A percentile compares a stretch with the other conserved stretches of the same genome.
phyloP scores from a whole-genome alignment of 1,284 basidiomycete genomes.

The Trametes sp. region DNA sequence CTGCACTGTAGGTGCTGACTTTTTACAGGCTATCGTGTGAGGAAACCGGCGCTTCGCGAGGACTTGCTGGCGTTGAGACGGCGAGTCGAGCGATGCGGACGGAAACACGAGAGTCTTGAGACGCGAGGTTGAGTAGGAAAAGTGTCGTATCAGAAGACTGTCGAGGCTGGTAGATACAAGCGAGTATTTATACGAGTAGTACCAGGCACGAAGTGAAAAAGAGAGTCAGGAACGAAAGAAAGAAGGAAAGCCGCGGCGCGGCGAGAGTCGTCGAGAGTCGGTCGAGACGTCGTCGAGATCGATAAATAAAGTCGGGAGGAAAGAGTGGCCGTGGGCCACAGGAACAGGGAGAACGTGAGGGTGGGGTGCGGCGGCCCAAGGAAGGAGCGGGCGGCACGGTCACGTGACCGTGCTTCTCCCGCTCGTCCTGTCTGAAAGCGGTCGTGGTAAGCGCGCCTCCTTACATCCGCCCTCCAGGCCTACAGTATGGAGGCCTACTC shows the following conservation, averaged over 20 bases:
- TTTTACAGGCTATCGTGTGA: no score
- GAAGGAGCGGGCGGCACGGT: background rate
- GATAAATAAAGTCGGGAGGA: no score
- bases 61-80: background rate
- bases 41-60: background rate
- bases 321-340: no score
- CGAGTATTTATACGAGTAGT: background rate
- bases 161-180: background rate
- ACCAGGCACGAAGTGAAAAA: background rate
- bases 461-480: slow-evolving; percentile 19
- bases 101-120: background rate
- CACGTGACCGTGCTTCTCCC: slow-evolving; percentile 8
- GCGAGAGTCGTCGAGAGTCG: no score
- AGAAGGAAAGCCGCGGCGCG: no score
- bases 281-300: background rate
- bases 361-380: background rate
- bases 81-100: background rate
- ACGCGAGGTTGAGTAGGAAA: background rate
- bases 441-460: slow-evolving; percentile 1
- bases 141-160: background rate
- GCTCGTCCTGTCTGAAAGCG: background rate
- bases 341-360: background rate
- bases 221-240: background rate
- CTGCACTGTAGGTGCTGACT: no score
- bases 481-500: slow-evolving; percentile 3